Evolutionary conservation across 2,329 filamentous ascomycete genomes (phyloP), one percentile per base, ranked within the genome.

Genomic region (Aspergillus pseudoglaucus): DNA sequence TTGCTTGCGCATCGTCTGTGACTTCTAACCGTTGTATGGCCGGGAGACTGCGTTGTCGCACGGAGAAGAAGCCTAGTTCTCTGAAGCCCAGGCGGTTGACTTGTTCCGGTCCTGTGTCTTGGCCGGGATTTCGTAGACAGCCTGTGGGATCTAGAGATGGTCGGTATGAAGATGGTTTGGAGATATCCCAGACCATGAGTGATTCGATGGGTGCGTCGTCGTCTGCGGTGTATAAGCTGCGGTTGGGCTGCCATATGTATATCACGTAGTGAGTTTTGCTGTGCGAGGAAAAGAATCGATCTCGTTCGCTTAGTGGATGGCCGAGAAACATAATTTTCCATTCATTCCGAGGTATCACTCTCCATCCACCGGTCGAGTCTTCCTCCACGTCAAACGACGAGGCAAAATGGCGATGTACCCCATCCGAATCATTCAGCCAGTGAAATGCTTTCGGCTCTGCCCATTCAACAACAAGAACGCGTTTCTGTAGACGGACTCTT

Each of bases 391-490:
- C 76, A 57, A 78, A 83, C 1, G 77, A 77, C 2, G 79, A 81
- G 5, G 78, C 80, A 59, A 79, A 83, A 62, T 84, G 81, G 4
- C 76, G 72, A 61, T 79, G 75, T 1, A 79, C 75, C 1, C 68
- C 66, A 52, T 78, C 76, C 42, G 66, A 65, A 48, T 75, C 72
- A 58, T 79, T 77, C 18, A 78, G 61, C 59, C 75, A 72, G 59
- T 79, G 74, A 51, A 74, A 78, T 1, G 75, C 66, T 23, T 73
- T 67, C 2, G 68, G 61, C 56, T 82, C 78, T 44, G 78, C 80
- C 81, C 81, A 84, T 59, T 84, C 81, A n/a, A 85, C 65, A 15
- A 84, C 57, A n/a, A 85, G 65, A n/a, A 82, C 67, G 2, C 69
- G 68, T 30, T 75, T 66, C 27, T 75, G 72, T 3, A 84, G 65